These are phyloP conservation scores for Penicillium maclennaniae DNA, from an alignment of 495 filamentous ascomycete species.

Conservation along the genomic window DNA sequence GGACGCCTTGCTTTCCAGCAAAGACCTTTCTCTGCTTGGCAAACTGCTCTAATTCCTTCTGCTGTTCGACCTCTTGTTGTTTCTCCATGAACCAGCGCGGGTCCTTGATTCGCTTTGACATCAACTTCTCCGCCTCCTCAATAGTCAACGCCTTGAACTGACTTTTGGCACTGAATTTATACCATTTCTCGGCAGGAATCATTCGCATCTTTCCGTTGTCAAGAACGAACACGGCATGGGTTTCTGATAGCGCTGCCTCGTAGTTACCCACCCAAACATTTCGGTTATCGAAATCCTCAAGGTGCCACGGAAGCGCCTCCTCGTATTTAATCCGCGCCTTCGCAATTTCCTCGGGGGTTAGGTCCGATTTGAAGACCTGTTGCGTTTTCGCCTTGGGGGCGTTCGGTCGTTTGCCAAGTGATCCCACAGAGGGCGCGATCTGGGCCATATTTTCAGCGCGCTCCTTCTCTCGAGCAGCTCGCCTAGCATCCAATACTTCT, in stretches of 20 bases:
- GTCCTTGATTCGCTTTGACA: constrained; percentile 68
- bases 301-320: constrained; percentile 90
- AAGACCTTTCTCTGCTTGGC: constrained; percentile 45
- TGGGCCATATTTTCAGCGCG: constrained; percentile 79
- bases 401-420: constrained; percentile 58
- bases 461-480: constrained; percentile 75
- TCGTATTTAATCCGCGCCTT: constrained; percentile 81
- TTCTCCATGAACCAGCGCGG: constrained; percentile 77
- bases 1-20: constrained; percentile 37
- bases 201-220: constrained; percentile 68
- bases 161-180: constrained; percentile 80
- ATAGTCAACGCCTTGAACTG: constrained; percentile 75
- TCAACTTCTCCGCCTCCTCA: constrained; percentile 79
- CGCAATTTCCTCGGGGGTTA: constrained; percentile 79
- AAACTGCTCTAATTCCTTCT: constrained; percentile 49
- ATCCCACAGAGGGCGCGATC: constrained; percentile 70
- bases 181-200: constrained; percentile 92
- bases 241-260: constrained; percentile 76
- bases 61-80: constrained; percentile 44
- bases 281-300: constrained; percentile 93
- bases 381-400: constrained; percentile 61
- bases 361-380: constrained; percentile 68
- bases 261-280: constrained; percentile 91
- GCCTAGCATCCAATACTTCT: constrained; percentile 64
- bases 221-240: constrained; percentile 69